Evolutionary conservation across 257 asterid species (phyloP).

Genomic region (Buddleja alternifolia): DNA sequence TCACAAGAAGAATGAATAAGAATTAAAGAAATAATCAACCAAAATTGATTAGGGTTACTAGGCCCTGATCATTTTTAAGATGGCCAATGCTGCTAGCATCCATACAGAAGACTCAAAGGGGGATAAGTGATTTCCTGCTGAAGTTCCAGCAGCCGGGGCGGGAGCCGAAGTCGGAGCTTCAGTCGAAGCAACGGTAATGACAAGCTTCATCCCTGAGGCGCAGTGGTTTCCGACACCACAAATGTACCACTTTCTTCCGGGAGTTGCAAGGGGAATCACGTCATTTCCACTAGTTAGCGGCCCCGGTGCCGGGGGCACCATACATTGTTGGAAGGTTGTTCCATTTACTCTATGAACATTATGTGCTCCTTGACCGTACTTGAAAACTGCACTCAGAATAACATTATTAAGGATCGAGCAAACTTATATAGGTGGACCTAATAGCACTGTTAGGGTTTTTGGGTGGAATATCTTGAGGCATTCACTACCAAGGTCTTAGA

Average conservation of each 20-base stretch:
- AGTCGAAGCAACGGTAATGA: constrained; percentile 25
- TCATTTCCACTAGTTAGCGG: constrained; percentile 32
- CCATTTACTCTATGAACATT: constrained; percentile 33
- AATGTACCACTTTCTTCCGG: constrained; percentile 47
- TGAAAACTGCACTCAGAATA: constrained; percentile 25
- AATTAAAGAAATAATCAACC: too few relatives aligned
- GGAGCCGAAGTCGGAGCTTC: constrained; percentile 1
- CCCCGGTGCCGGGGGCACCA: neutral
- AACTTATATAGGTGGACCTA: too few relatives aligned
- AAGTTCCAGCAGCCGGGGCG: neutral
- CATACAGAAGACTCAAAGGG: neutral
- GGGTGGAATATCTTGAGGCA: too few relatives aligned
- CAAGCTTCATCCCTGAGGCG: constrained; percentile 36
- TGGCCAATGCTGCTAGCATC: neutral
- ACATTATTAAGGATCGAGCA: too few relatives aligned
- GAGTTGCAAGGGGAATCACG: constrained; percentile 16
- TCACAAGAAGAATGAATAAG: too few relatives aligned
- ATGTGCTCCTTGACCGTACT: constrained; percentile 27
- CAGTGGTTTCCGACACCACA: constrained; percentile 34
- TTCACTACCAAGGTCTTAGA: too few relatives aligned
- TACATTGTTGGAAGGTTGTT: constrained; percentile 29
- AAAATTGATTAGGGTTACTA: too few relatives aligned
- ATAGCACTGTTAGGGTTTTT: too few relatives aligned
- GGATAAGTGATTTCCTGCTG: too few relatives aligned
- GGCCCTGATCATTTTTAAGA: too few relatives aligned